Base-by-base conservation (phyloP, 331 rosid genomes). In the Quercus lobata region DNA sequence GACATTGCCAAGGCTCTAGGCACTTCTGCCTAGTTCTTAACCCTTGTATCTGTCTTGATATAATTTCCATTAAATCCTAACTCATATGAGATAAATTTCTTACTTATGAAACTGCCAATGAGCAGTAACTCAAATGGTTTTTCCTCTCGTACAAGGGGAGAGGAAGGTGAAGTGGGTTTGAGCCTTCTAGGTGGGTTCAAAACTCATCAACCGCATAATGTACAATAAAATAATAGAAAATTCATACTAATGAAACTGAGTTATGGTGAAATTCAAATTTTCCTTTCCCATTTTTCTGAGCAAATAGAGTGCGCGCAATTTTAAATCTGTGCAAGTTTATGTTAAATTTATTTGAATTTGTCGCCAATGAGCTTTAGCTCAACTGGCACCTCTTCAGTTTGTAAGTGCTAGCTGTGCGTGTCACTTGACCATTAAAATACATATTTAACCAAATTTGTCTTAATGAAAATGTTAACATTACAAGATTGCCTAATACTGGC, bases 401-500 rank as follows among this genome's bases (percentile, higher is more conserved):
- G 46, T 41, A 41, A 41, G 46, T 41, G 46, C 46, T 41, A 41
- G 46, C 46, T 41, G 46, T 41, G 46, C 2, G 46, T 8, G 46
- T 41, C 46, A 41, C 46, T 41, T 41, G 12, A 41, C 46, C 46
- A 2, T 41, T 8, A 41, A 41, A 41, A 8, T 41, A 41, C 12
- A 41, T 41, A 41, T 41, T 41, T 17, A 65, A 18, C 71, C 11
- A 29, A 65, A 62, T 27, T 62, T 62, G 35, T 16, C n/a, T 0
- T 3, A 27, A 15, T 27, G 21, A 29, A 19, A 68, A 35, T 19
- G 35, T 12, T 34, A 10, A 68, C 53, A 35, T 68, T 19, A 41
- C 69, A 52, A 49, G 76, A 57, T 76, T 41, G 72, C 35, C 78
- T 81, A 76, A 83, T 73, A 73, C 78, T 15, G 18, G 65, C 53